Base-by-base conservation (phyloP, 2,329 filamentous ascomycete genomes). In the Calonectria pteridis region DNA sequence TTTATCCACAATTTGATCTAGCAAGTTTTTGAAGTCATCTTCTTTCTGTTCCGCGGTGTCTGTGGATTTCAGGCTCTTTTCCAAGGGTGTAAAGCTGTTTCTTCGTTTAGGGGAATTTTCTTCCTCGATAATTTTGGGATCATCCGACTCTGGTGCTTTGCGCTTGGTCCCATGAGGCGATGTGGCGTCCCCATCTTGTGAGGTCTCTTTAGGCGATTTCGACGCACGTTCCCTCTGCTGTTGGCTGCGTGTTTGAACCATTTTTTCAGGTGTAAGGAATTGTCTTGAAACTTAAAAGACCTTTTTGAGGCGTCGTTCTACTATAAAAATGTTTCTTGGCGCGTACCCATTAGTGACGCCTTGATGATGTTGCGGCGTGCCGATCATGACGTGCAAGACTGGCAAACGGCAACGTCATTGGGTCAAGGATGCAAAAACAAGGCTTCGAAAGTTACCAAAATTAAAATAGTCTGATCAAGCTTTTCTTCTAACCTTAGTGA, bases 371-470 rank as follows among this genome's bases (percentile, higher is more conserved):
- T 40, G 23, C 18, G 10, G n/a, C 14, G 13, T 23, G 55, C 16
- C 33, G 55, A 62, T 62, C 55, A 62, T 62, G 55, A 62, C 55
- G 55, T 62, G 7, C 14, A 62, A 40, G 55, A 62, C 55, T 62
- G 10, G 55, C 33, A 18, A 40, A 37, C 11, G 55, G 6, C 51
- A 37, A 23, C n/a, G 55, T 37, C 31, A 59, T 16, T 59, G 35
- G 55, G 33, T 10, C 16, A 23, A 26, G 18, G n/a, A 28, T 20
- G n/a, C 14, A n/a, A 33, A 33, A 14, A 0, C 29, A 35, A 29
- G 23, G 9, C n/a, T 14, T 11, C 0, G 6, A 46, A 46, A 46
- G 9, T 18, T 18, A 9, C 55, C 33, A 59, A 62, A 3, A 40
- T 20, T 13, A 23, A 55, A 18, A 1, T 14, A 55, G 14, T 13